These are phyloP conservation scores for Kalmusia sp. DNA, from an alignment of 2,329 filamentous ascomycete species.

Conservation along the genomic window DNA sequence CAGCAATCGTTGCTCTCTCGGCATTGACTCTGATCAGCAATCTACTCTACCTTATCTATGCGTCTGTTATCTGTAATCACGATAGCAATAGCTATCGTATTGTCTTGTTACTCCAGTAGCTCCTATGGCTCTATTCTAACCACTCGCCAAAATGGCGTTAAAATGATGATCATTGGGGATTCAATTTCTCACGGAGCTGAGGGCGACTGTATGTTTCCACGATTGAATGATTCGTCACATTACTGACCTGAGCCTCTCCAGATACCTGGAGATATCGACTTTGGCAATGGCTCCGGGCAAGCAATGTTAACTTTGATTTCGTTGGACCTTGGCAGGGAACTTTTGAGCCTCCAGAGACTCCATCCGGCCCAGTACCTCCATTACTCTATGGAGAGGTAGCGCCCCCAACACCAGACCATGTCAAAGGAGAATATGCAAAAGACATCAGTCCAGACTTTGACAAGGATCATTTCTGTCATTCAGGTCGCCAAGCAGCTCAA, in stretches of 20 bases:
- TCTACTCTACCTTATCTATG: too few species aligned
- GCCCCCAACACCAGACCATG: conserved; percentile 1
- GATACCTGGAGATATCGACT: conserved; percentile 12
- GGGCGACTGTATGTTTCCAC: conserved; percentile 6
- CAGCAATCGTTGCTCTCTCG: too few species aligned
- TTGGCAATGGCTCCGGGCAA: conserved; percentile 9
- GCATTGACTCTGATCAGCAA: too few species aligned
- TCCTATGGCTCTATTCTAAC: too few species aligned
- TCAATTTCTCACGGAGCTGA: conserved; percentile 13
- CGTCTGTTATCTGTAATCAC: too few species aligned
- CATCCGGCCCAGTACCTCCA: conserved; percentile 2
- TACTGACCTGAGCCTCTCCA: not conserved
- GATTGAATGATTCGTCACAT: not conserved
- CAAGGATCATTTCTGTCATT: conserved; percentile 10
- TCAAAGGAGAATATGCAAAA: conserved; percentile 3
- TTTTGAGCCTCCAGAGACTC: not conserved
- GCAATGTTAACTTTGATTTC: conserved; percentile 9
- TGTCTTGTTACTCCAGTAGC: too few species aligned
- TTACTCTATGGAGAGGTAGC: conserved; percentile 2
- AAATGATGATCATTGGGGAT: conserved; percentile 12
- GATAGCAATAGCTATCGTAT: too few species aligned
- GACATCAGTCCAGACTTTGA: conserved; percentile 1
- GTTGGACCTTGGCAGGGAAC: conserved; percentile 11
- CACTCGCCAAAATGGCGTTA: too few species aligned
- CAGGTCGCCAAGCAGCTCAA: conserved; percentile 11